Conservation (phyloP, 805 yeast species). For the Metschnikowia shivogae region DNA sequence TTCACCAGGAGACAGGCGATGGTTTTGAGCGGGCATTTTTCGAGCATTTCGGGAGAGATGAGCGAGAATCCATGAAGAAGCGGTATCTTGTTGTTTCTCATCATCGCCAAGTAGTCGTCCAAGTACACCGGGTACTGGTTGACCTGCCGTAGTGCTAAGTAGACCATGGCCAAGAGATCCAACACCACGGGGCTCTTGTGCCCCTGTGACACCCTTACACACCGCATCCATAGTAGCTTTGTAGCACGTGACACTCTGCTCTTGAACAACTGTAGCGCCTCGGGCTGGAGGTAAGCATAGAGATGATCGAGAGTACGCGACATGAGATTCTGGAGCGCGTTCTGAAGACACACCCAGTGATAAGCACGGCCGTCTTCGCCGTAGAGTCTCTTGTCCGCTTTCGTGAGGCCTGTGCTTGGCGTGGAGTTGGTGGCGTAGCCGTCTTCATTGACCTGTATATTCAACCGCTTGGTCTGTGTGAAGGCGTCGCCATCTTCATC, state of each 20-base stretch:
- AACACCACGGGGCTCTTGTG: constrained; percentile 19
- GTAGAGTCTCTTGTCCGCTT: constrained; percentile 24
- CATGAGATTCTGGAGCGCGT: constrained; percentile 41
- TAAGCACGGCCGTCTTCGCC: constrained; percentile 47
- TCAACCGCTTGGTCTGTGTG: constrained; percentile 52
- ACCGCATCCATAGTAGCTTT: constrained; percentile 33
- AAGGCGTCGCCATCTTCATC: constrained; percentile 71
- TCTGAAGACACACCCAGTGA: constrained; percentile 47
- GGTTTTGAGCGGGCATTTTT: constrained; percentile 27
- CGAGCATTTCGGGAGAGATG: constrained; percentile 34
- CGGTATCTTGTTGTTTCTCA: constrained; percentile 46
- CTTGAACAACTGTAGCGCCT: not conserved
- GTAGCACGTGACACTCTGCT: constrained; percentile 1
- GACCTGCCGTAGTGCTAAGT: constrained; percentile 47
- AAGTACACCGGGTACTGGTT: constrained; percentile 46
- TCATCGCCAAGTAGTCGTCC: constrained; percentile 43
- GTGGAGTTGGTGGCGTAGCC: constrained; percentile 11
- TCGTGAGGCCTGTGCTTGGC: not conserved
- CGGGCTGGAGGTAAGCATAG: not conserved
- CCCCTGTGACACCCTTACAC: constrained; percentile 1
- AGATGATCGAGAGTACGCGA: constrained; percentile 13
- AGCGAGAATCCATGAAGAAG: constrained; percentile 37
- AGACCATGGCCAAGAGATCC: constrained; percentile 40
- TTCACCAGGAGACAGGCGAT: constrained; percentile 39
- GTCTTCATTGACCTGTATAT: constrained; percentile 37